A percentile compares a stretch with the other conserved stretches of the same genome.
Evolutionary conservation across 768 basidiomycete species (phyloP).

Genomic region (Trametes villosa): DNA sequence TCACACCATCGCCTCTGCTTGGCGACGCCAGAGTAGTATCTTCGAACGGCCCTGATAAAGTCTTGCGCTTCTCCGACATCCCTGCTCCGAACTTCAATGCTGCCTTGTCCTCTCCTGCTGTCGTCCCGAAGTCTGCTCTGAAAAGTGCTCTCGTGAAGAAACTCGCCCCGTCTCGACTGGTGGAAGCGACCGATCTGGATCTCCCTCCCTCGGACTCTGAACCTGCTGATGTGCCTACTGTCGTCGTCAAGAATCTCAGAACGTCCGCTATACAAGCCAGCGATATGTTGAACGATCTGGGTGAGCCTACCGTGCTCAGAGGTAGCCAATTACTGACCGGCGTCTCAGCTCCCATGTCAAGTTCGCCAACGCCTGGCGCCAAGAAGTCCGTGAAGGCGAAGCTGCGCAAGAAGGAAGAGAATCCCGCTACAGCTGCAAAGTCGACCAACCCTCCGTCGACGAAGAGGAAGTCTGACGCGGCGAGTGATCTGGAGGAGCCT

Average conservation of each 20-base stretch:
- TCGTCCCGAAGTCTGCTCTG: slow-evolving; percentile 7
- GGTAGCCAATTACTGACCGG: background rate
- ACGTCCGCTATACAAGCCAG: background rate
- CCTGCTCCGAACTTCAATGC: slow-evolving; percentile 20
- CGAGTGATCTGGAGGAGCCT: background rate
- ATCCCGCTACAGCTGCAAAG: background rate
- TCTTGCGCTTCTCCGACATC: slow-evolving; percentile 19
- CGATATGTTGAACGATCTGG: slow-evolving; percentile 3
- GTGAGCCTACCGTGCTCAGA: background rate
- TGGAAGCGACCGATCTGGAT: background rate
- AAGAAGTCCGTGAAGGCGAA: slow-evolving; percentile 23
- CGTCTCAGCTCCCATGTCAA: background rate
- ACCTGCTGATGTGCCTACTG: background rate
- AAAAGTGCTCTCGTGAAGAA: slow-evolving; percentile 7
- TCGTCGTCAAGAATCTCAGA: background rate
- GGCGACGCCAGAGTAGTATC: background rate
- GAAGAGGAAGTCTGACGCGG: slow-evolving; percentile 22
- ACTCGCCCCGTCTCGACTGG: background rate
- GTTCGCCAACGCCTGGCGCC: slow-evolving; percentile 23
- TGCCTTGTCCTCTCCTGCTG: slow-evolving; percentile 14
- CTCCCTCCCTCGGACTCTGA: background rate
- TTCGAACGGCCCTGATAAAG: slow-evolving; percentile 2
- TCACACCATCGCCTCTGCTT: slow-evolving; percentile 2
- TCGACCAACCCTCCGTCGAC: background rate
- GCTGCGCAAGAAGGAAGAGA: slow-evolving; percentile 26